Base-by-base conservation (phyloP, 108 stramenopile genomes). In the Skeletonema tropicum region DNA sequence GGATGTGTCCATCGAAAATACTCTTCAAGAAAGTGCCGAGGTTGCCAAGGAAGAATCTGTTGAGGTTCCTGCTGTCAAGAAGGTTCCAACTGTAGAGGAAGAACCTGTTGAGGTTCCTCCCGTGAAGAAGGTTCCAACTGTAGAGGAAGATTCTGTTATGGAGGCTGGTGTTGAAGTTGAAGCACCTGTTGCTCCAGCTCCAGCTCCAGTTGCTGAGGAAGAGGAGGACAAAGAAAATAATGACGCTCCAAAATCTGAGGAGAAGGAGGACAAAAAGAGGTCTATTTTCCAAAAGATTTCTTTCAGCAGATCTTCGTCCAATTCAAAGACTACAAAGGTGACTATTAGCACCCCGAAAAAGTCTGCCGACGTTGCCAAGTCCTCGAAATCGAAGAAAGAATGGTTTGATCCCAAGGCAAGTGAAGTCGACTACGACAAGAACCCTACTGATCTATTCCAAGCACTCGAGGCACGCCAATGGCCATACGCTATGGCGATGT, bases 371-470 rank as follows among this genome's bases (percentile, higher is more conserved):
- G 46, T 52, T 5, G 46, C 35, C 9, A 5, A 46, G 31, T 26
- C 60, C 26, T 49, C 67, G 5, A n/a, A 46, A 10, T 55, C 52
- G 6, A 23, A 10, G 60, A 65, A 59, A 55, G 78, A 79, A 79
- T 72, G 71, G 78, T 79, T 79, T 31, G 78, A 79, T 60, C 71
- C 78, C 38, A 60, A 67, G 9, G 78, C 78, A 31, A 52, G 36
- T 32, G 79, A 80, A 64, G 61, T 70, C 25, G 79, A 80, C 55
- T 80, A 76, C 35, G 79, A 80, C 70, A 80, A 70, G 25, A 71
- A 64, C 63, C 79, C 79, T 49, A 80, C 79, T 19, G 79, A 80
- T 48, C 74, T 80, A 3, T 80, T 76, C 75, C 74, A 76, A 42
- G 74, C 74, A 29, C 63, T 80, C 10, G 75, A 76, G 39, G 75